phyloP scores from a whole-genome alignment of 176 grass and related monocot species.

The Leersia perrieri region DNA sequence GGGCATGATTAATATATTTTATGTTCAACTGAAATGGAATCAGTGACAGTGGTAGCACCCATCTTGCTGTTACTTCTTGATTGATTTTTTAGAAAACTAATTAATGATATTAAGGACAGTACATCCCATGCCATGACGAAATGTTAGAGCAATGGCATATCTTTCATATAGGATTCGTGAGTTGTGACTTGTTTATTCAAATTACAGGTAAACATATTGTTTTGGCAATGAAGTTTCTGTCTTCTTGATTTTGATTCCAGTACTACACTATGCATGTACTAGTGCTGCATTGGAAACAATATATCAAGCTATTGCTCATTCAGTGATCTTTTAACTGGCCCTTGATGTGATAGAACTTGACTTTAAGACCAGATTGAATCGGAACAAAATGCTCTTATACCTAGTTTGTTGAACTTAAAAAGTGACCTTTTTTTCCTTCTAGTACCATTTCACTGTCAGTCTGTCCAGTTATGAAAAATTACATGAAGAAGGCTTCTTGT shows the following conservation, averaged over 20 bases:
- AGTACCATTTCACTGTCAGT: background rate
- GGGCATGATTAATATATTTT: background rate
- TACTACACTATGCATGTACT: background rate
- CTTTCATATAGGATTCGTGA: background rate
- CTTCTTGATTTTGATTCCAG: background rate
- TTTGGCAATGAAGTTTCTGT: background rate
- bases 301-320: background rate
- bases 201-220: constrained; percentile 22
- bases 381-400: background rate
- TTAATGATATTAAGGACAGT: background rate
- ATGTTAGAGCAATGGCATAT: background rate
- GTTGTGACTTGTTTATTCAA: background rate
- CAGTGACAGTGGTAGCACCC: background rate
- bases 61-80: background rate
- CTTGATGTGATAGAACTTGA: background rate
- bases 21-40: background rate
- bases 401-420: background rate
- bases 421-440: background rate
- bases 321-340: background rate
- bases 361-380: background rate
- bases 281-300: background rate
- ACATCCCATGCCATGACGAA: background rate
- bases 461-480: background rate
- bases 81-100: background rate
- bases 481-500: background rate